A percentile compares a stretch with the other conserved stretches of the same genome.
These are phyloP conservation scores for Cymbidium sinense DNA, from an alignment of 106 monocot genomes.

Conservation along the genomic window DNA sequence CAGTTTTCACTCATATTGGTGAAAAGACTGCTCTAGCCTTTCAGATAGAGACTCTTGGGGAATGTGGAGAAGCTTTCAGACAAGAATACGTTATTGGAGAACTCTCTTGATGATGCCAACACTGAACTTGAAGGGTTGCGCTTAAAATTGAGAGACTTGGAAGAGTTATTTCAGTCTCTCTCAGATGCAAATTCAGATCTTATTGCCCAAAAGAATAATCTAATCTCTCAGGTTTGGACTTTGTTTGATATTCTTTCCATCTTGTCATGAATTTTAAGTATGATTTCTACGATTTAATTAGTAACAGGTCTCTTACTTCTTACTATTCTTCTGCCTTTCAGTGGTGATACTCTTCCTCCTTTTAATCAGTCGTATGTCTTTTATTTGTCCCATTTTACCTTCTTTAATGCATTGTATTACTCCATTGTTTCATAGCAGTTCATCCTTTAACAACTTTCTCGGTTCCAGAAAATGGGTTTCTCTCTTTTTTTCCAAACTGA, in stretches of 20 bases:
- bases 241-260: background rate
- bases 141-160: conserved; percentile 28
- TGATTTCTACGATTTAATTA: conserved; percentile 3
- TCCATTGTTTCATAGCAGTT: background rate
- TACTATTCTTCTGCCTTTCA: background rate
- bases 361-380: too few species aligned
- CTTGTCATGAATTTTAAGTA: background rate
- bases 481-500: background rate
- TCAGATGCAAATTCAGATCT: conserved; percentile 22
- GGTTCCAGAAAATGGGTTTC: background rate
- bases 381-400: too few species aligned
- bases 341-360: background rate
- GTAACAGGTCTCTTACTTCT: background rate
- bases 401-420: background rate
- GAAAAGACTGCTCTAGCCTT: conserved; percentile 30
- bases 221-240: conserved; percentile 26
- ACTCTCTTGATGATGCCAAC: conserved; percentile 29
- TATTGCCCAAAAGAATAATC: conserved; percentile 28
- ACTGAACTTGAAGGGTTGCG: conserved; percentile 28
- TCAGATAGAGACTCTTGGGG: conserved; percentile 21
- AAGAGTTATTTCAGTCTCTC: conserved; percentile 27
- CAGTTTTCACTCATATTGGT: conserved; percentile 17
- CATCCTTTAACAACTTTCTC: background rate
- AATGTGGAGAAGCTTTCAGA: conserved; percentile 24
- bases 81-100: conserved; percentile 33